These are phyloP conservation scores for Porogramme epimiltina DNA, from an alignment of 1,284 basidiomycete genomes.

Conservation along the genomic window DNA sequence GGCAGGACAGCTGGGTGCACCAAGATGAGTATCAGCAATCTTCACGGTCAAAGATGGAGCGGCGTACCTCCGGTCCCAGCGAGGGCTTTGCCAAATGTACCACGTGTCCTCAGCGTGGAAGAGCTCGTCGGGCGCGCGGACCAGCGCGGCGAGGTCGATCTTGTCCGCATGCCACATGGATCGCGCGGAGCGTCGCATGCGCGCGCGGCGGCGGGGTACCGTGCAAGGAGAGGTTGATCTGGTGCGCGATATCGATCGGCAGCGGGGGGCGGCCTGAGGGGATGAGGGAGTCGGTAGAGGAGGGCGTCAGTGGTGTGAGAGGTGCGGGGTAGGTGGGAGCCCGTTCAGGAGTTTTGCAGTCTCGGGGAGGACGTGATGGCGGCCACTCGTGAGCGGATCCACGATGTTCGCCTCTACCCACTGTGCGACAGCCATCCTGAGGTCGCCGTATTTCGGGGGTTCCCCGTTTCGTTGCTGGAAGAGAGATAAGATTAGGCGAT, in stretches of 20 bases:
- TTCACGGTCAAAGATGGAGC: no score
- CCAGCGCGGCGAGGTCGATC: slow-evolving; percentile 63
- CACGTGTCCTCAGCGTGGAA: slow-evolving; percentile 95
- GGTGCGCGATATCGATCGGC: slow-evolving; percentile 20
- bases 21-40: no score
- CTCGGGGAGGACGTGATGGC: slow-evolving; percentile 40
- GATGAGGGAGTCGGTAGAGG: not conserved
- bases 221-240: slow-evolving; percentile 46
- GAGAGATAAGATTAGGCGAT: not conserved
- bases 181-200: slow-evolving; percentile 43
- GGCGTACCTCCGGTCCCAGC: slow-evolving; percentile 81
- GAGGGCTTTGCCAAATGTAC: slow-evolving; percentile 76
- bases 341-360: slow-evolving; percentile 27
- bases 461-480: slow-evolving; percentile 19
- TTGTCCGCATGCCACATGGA: slow-evolving; percentile 61
- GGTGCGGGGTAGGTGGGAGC: slow-evolving; percentile 10
- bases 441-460: slow-evolving; percentile 17
- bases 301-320: not conserved
- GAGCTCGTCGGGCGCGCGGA: slow-evolving; percentile 77
- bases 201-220: slow-evolving; percentile 41
- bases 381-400: slow-evolving; percentile 62
- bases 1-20: slow-evolving; percentile 87
- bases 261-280: not conserved
- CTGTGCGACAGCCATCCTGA: slow-evolving; percentile 51
- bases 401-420: slow-evolving; percentile 63